Evolutionary conservation across 2,329 filamentous ascomycete species (phyloP).

Genomic region (Ploettnerulaceae sp.): DNA sequence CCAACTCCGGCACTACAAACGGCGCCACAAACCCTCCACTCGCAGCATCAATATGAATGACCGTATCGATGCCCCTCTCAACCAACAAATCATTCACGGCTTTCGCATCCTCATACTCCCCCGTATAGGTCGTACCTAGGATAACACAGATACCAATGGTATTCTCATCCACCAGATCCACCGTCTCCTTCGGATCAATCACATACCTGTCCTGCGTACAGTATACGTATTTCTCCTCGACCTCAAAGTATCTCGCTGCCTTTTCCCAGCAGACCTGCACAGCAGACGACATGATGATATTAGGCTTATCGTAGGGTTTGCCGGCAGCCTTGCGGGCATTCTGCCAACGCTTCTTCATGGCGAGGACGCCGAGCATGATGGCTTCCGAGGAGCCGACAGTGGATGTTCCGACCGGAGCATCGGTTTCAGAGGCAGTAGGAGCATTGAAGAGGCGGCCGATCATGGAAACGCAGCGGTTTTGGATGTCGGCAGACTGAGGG

Average conservation of each 20-base stretch:
- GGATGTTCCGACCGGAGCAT: conserved; percentile 75
- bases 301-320: conserved; percentile 74
- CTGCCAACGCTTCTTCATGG: conserved; percentile 95
- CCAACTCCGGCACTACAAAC: conserved; percentile 76
- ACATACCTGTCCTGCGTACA: conserved; percentile 58
- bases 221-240: conserved; percentile 79
- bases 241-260: conserved; percentile 81
- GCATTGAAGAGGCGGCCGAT: conserved; percentile 87
- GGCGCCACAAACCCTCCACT: conserved; percentile 90
- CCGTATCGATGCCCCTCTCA: conserved; percentile 68
- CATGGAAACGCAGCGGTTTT: conserved; percentile 89
- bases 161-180: conserved; percentile 59
- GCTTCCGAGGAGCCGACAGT: conserved; percentile 87
- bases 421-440: conserved; percentile 50
- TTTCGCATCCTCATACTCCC: conserved; percentile 93
- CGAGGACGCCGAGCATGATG: conserved; percentile 76
- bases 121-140: conserved; percentile 89
- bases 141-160: conserved; percentile 91
- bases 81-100: conserved; percentile 82
- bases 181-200: conserved; percentile 58
- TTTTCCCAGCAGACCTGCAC: conserved; percentile 99
- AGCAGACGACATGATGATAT: conserved; percentile 92
- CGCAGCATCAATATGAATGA: conserved; percentile 92
- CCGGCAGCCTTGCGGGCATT: conserved; percentile 78
- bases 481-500: conserved; percentile 74